Evolutionary conservation across 2,329 filamentous ascomycete species (phyloP).

Genomic region (Metarhizium sp.): DNA sequence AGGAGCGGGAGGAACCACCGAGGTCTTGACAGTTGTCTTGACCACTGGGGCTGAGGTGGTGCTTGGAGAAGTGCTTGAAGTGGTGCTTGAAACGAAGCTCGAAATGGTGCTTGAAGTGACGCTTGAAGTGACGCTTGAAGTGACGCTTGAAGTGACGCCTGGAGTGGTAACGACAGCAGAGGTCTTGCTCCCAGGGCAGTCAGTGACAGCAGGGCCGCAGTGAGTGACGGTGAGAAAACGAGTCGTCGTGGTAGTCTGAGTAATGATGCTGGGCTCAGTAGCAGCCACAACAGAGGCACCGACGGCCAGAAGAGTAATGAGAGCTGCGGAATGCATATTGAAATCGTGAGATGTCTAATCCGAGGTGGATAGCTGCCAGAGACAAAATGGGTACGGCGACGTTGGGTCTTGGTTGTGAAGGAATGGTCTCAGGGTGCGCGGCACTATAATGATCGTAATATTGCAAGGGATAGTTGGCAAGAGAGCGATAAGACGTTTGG

Average conservation of each 20-base stretch:
- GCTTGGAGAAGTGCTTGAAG: no score
- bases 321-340: constrained; percentile 37
- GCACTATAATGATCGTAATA: neutral
- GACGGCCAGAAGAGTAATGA: constrained; percentile 32
- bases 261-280: constrained; percentile 25
- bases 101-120: no score
- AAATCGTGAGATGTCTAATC: constrained; percentile 1
- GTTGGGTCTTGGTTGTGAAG: neutral
- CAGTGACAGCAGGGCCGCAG: constrained; percentile 33
- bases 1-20: neutral
- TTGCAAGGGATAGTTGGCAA: neutral
- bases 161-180: constrained; percentile 6
- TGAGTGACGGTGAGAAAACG: constrained; percentile 36
- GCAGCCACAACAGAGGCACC: constrained; percentile 28
- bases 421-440: neutral
- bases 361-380: neutral
- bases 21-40: neutral
- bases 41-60: constrained; percentile 4
- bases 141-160: neutral
- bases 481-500: neutral
- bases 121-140: neutral
- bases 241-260: constrained; percentile 34
- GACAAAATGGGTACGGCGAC: neutral
- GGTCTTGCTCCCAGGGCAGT: constrained; percentile 30
- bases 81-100: no score